These are phyloP conservation scores for Vararia minispora DNA, from an alignment of 768 basidiomycete species.

Conservation along the genomic window DNA sequence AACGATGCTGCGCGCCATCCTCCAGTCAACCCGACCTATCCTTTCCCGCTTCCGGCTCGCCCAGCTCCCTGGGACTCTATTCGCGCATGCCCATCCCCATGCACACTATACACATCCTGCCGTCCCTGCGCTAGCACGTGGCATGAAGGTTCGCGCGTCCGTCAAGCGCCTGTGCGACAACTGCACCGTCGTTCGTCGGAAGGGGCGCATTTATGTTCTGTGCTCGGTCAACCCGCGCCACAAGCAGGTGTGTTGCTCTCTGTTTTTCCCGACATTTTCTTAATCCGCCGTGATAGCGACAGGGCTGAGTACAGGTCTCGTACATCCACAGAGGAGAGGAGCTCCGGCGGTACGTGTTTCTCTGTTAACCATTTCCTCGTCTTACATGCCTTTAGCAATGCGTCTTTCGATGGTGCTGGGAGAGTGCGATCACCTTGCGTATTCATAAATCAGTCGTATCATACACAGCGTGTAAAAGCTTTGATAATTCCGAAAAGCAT, in stretches of 20 bases:
- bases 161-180: conserved; percentile 94
- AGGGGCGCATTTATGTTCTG: conserved; percentile 86
- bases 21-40: conserved; percentile 53
- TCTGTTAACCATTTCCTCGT: too few relatives aligned
- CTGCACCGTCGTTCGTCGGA: conserved; percentile 78
- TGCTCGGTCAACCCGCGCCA: conserved; percentile 95
- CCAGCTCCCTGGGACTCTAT: conserved; percentile 11
- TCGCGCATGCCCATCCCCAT: too few relatives aligned
- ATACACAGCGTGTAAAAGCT: too few relatives aligned
- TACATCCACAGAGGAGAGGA: background rate
- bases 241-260: conserved; percentile 62
- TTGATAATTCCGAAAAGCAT: too few relatives aligned
- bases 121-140: conserved; percentile 38
- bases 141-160: conserved; percentile 94
- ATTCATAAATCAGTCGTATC: too few relatives aligned
- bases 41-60: conserved; percentile 36
- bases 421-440: too few relatives aligned
- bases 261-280: conserved; percentile 12
- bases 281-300: too few relatives aligned
- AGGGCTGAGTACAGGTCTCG: conserved; percentile 33
- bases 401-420: too few relatives aligned
- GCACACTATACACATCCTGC: conserved; percentile 23
- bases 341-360: too few relatives aligned
- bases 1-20: conserved; percentile 54
- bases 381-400: too few relatives aligned